Evolutionary conservation across 148 eudicot species (phyloP).

Genomic region (Arctostaphylos glauca): DNA sequence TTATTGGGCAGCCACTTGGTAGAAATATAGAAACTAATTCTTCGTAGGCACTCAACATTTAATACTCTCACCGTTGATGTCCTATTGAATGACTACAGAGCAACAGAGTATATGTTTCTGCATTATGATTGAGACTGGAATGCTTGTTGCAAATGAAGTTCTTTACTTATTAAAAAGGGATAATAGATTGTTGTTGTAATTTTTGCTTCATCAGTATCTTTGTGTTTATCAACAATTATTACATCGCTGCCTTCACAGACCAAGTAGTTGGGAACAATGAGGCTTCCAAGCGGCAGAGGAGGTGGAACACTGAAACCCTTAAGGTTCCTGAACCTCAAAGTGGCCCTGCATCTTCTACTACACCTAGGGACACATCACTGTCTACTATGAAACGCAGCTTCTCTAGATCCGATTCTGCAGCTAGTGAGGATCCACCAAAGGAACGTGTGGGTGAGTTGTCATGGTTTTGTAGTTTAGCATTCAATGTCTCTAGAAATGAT

Average conservation of each 20-base stretch:
- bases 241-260: conserved; percentile 29
- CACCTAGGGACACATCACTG: conserved; percentile 34
- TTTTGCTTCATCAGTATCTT: not conserved
- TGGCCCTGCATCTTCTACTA: conserved; percentile 26
- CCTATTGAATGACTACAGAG: no score
- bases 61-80: not conserved
- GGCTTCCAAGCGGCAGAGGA: conserved; percentile 67
- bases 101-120: not conserved
- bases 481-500: not conserved
- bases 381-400: conserved; percentile 45
- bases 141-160: not conserved
- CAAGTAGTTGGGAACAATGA: conserved; percentile 55
- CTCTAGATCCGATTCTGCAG: conserved; percentile 49
- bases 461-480: not conserved
- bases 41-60: not conserved
- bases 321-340: conserved; percentile 39
- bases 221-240: not conserved
- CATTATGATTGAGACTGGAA: not conserved
- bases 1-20: not conserved
- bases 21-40: not conserved
- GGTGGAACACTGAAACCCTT: conserved; percentile 62
- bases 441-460: conserved; percentile 74
- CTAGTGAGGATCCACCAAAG: conserved; percentile 46
- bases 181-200: no score
- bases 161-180: not conserved